Base-by-base conservation (phyloP, 176 grass and related monocot species). In the Oryza punctata region DNA sequence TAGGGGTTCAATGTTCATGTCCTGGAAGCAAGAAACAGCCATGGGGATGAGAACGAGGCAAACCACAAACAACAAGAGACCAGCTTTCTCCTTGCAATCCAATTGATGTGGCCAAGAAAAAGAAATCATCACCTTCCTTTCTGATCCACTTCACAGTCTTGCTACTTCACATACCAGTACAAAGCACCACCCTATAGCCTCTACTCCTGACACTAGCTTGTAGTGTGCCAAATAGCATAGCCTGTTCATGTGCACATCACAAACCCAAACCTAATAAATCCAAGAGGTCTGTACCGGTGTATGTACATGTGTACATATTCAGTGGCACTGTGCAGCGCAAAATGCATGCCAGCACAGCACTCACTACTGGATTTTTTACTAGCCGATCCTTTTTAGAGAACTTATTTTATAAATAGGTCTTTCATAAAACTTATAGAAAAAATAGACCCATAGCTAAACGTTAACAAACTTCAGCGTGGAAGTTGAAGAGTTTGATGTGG, bases 51-150 rank as follows among this genome's bases (percentile, higher is more conserved):
- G 54, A 45, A 68, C 72, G 69, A 84, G 72, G 9, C 71, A 67
- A 67, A 24, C 61, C 75, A 57, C 72, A 45, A 24, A 70, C 46
- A 30, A 15, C 3, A 47, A 47, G 45, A 15, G 45, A 54, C 19
- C 33, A 6, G 41, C 38, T 57, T 69, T 38, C 37, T 54, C 49
- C 49, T 14, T 43, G 2, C 32, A 8, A 32, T 59, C 18, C 21
- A 72, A 19, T 18, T 38, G 75, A 86, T 43, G 73, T 44, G 72
- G 61, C 46, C 72, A 54, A 74, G 26, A 50, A 47, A 41, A 32
- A 63, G 23, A 59, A 81, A 61, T 69, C 43, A 45, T 69, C 32
- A 10, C 9, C 25, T 30, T 24, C 30, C 3, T 29, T 44, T 54
- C 44, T 21, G 7, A 67, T 41, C 77, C 15, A 64, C 12, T 13